phyloP scores from a whole-genome alignment of 257 asterid genomes.

The Solanum neorickii region DNA sequence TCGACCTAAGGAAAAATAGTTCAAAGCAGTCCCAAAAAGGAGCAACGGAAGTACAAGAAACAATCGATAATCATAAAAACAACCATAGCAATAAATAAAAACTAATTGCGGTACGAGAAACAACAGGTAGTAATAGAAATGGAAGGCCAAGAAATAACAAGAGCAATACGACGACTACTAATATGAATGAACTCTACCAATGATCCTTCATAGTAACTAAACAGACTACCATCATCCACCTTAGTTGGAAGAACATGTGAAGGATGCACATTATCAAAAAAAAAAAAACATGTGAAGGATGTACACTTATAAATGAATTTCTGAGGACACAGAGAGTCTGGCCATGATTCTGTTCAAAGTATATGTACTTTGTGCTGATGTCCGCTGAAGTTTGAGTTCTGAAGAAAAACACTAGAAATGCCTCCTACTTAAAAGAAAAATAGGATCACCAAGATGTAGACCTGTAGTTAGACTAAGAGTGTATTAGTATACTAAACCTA shows the following conservation, averaged over 20 bases:
- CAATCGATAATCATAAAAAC: background rate
- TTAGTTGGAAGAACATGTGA: background rate
- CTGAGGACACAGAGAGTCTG: background rate
- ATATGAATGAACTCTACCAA: background rate
- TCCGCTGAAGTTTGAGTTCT: background rate
- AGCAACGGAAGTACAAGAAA: background rate
- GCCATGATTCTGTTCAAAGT: background rate
- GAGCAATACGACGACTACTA: background rate
- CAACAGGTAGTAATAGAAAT: background rate
- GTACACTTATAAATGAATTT: background rate
- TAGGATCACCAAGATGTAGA: background rate
- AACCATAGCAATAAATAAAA: background rate
- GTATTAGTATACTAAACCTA: background rate
- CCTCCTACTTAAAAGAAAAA: background rate
- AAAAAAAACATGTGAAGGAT: background rate
- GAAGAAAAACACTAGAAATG: background rate
- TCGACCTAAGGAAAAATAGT: background rate
- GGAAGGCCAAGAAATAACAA: background rate
- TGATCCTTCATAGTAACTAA: background rate
- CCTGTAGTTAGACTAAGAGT: background rate
- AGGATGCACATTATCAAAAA: background rate
- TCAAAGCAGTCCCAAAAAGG: background rate
- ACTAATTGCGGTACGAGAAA: background rate
- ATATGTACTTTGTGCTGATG: background rate
- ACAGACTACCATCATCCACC: background rate